phyloP scores from a whole-genome alignment of 805 yeast genomes.

The Isabelozyma heimii region DNA sequence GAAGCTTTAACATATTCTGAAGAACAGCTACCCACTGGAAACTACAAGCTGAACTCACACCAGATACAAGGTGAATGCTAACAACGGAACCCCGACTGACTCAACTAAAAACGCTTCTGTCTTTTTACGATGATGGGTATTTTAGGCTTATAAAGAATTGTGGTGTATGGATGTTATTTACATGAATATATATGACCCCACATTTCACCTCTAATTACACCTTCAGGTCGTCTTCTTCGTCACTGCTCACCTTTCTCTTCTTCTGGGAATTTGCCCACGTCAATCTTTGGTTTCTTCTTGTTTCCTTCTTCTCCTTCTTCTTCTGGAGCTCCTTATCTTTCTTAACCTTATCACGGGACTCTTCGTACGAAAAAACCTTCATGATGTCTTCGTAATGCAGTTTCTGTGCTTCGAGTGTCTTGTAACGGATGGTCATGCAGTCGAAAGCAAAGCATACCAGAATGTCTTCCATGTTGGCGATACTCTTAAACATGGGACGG shows the following conservation, averaged over 20 bases:
- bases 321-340: constrained; percentile 15
- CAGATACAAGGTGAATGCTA: no score
- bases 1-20: no score
- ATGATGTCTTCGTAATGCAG: constrained; percentile 20
- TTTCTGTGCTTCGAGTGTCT: constrained; percentile 25
- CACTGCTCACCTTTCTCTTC: constrained; percentile 17
- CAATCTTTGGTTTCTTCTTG: constrained; percentile 31
- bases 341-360: not conserved
- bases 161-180: constrained; percentile 1
- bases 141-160: no score
- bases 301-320: constrained; percentile 26
- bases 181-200: not conserved
- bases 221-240: constrained; percentile 5
- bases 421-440: constrained; percentile 30
- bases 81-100: no score
- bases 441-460: constrained; percentile 41
- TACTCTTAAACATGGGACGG: constrained; percentile 4
- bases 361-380: constrained; percentile 22
- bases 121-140: no score
- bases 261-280: constrained; percentile 12
- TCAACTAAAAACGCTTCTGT: no score
- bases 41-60: no score
- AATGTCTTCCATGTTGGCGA: constrained; percentile 23
- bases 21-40: no score
- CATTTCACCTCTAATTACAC: not conserved